These are phyloP conservation scores for Lentinula guzmanii DNA, from an alignment of 768 basidiomycete species.

Conservation along the genomic window DNA sequence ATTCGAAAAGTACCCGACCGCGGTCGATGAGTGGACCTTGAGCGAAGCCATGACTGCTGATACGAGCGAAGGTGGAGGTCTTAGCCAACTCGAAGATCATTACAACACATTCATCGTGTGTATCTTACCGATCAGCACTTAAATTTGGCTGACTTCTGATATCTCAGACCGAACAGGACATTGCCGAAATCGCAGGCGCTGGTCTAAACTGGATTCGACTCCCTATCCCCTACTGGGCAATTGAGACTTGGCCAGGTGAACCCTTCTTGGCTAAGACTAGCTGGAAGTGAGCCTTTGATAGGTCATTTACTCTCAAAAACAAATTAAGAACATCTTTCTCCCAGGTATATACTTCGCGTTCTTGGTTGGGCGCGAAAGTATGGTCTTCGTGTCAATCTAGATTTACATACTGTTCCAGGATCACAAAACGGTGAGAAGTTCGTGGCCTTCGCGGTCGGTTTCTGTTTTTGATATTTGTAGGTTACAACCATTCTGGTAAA, in stretches of 20 bases:
- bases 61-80: constrained; percentile 46
- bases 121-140: constrained; percentile 8
- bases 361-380: constrained; percentile 87
- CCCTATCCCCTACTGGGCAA: constrained; percentile 83
- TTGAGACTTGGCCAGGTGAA: constrained; percentile 69
- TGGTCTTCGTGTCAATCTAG: constrained; percentile 77
- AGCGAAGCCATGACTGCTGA: constrained; percentile 60
- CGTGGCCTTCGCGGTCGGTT: constrained; percentile 35
- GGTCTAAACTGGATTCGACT: constrained; percentile 82
- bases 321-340: constrained; percentile 2
- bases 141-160: neutral
- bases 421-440: constrained; percentile 56
- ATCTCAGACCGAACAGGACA: constrained; percentile 74
- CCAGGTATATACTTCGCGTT: constrained; percentile 65
- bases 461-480: constrained; percentile 17
- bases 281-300: constrained; percentile 51
- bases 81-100: constrained; percentile 67
- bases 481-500: constrained; percentile 60
- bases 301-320: neutral
- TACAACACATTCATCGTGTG: constrained; percentile 80
- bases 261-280: constrained; percentile 70
- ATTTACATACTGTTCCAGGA: constrained; percentile 76
- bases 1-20: constrained; percentile 58
- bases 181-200: constrained; percentile 78
- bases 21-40: constrained; percentile 73